Conservation (phyloP, 2,329 filamentous ascomycete genomes). For the Microcera coccophila region DNA sequence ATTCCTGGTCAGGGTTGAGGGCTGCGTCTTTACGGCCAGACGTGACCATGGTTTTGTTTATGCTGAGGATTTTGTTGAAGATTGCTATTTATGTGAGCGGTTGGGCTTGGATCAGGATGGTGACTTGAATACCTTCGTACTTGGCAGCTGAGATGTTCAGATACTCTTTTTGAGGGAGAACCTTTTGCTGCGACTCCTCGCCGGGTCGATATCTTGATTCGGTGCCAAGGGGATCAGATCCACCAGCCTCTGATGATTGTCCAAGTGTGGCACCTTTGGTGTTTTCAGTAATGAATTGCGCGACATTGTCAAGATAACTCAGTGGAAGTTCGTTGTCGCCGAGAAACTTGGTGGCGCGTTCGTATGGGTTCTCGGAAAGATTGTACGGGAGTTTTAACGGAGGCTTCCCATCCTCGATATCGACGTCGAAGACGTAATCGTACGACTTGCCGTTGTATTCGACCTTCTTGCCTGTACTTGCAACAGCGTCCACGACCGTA, state of each 20-base stretch:
- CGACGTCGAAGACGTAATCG: conserved; percentile 94
- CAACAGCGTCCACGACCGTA: conserved; percentile 87
- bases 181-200: conserved; percentile 44
- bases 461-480: conserved; percentile 74
- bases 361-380: conserved; percentile 85
- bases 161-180: conserved; percentile 75
- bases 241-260: conserved; percentile 47
- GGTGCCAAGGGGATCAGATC: conserved; percentile 71
- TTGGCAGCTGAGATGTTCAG: conserved; percentile 74
- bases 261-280: conserved; percentile 84
- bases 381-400: conserved; percentile 93
- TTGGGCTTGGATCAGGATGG: background rate
- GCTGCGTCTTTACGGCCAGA: conserved; percentile 69
- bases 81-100: conserved; percentile 55
- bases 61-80: conserved; percentile 68
- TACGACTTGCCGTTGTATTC: conserved; percentile 82
- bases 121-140: conserved; percentile 46
- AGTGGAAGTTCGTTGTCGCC: conserved; percentile 83
- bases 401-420: conserved; percentile 91
- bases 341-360: conserved; percentile 86
- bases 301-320: conserved; percentile 84
- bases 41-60: conserved; percentile 70
- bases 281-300: conserved; percentile 87
- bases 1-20: conserved; percentile 68
- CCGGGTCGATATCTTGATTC: conserved; percentile 77